These are phyloP conservation scores for Parsonsia alboflavescens DNA, from an alignment of 257 asterid species.

Conservation along the genomic window DNA sequence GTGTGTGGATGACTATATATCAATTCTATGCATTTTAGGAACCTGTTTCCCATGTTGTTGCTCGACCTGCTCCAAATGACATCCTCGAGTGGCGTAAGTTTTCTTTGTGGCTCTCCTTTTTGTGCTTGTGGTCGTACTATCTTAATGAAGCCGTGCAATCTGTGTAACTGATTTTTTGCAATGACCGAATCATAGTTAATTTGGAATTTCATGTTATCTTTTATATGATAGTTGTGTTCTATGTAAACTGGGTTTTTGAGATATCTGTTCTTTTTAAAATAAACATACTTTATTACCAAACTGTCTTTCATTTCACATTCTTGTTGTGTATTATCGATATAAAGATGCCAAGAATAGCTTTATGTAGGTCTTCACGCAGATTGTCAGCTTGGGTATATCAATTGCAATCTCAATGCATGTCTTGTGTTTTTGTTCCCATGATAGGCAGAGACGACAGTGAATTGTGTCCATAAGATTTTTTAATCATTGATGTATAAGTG, in stretches of 20 bases:
- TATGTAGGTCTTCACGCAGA: not conserved
- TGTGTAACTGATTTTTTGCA: not conserved
- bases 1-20: not conserved
- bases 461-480: not conserved
- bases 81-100: conserved; percentile 99
- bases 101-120: conserved; percentile 9
- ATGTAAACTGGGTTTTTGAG: not conserved
- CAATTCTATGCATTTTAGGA: conserved; percentile 43
- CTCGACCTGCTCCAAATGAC: conserved; percentile 90
- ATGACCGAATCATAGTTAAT: not conserved
- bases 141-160: not conserved
- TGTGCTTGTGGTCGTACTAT: not conserved
- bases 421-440: not conserved
- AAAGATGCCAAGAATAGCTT: not conserved
- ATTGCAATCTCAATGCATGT: not conserved
- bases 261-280: not conserved
- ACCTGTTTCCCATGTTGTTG: conserved; percentile 95
- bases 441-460: not conserved
- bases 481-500: not conserved
- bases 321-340: not conserved
- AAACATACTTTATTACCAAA: no score
- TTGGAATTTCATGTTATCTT: not conserved
- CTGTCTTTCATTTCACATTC: not conserved
- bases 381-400: not conserved
- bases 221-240: not conserved